Conservation (phyloP, 257 asterid genomes). For the Galeopsis tetrahit region DNA sequence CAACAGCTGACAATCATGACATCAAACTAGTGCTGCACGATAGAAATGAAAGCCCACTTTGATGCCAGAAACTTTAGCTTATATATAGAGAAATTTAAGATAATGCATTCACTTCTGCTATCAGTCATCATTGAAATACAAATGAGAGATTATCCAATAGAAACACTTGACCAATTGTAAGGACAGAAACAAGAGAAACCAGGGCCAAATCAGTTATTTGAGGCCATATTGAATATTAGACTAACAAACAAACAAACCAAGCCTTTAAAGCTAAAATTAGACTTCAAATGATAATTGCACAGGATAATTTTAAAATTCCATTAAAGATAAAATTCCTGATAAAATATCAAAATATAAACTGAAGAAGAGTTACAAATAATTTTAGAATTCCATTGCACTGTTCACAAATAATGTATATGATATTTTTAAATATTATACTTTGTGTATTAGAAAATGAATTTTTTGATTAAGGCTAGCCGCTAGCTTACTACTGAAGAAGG, state of each 20-base stretch:
- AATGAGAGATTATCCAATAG: constrained; percentile 6
- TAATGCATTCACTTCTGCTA: not conserved
- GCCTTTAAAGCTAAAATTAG: not conserved
- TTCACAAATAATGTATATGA: not conserved
- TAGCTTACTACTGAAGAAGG: not conserved
- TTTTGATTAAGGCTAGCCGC: not conserved
- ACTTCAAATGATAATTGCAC: constrained; percentile 4
- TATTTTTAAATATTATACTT: constrained; percentile 1
- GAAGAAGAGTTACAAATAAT: not conserved
- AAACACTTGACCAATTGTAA: constrained; percentile 3
- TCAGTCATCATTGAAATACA: not conserved
- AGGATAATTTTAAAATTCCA: not conserved
- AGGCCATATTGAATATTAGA: not conserved
- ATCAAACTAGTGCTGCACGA: not conserved
- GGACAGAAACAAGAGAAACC: constrained; percentile 12
- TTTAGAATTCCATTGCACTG: not conserved
- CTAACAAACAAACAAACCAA: not conserved
- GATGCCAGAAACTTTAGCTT: constrained; percentile 7
- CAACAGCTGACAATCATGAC: not conserved
- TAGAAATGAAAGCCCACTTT: not conserved
- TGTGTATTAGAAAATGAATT: not conserved
- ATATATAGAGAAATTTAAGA: constrained; percentile 7
- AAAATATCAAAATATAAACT: not conserved
- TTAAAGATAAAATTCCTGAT: constrained; percentile 1
- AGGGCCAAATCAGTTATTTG: constrained; percentile 6